Conservation (phyloP, 305 asterid species). For the Fraxinus latifolia region DNA sequence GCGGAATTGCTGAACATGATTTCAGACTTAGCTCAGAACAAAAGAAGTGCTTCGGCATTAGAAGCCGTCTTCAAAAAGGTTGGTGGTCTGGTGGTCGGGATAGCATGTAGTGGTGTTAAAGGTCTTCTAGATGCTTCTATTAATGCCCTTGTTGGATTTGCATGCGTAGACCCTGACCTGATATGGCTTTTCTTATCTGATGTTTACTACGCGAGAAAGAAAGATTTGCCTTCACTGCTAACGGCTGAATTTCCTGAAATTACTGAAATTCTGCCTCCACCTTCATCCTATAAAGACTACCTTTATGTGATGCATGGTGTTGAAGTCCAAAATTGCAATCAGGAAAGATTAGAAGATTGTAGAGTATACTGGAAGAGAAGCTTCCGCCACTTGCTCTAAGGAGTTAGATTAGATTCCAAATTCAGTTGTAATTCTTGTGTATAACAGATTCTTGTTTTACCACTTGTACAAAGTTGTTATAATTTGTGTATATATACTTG, state of each 20-base stretch:
- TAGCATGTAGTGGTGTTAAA: constrained; percentile 72
- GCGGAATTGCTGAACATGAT: constrained; percentile 73
- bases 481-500: no score
- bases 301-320: constrained; percentile 70
- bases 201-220: constrained; percentile 66
- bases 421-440: no score
- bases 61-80: constrained; percentile 65
- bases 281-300: constrained; percentile 49
- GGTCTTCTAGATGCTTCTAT: constrained; percentile 68
- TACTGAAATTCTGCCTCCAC: constrained; percentile 51
- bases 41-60: constrained; percentile 61
- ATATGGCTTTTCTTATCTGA: constrained; percentile 87
- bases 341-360: no score
- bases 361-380: no score
- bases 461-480: no score
- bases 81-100: constrained; percentile 72
- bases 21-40: constrained; percentile 50
- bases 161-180: constrained; percentile 73
- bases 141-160: constrained; percentile 67
- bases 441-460: no score
- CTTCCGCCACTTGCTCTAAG: no score
- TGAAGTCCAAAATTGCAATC: no score
- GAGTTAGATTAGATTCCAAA: no score
- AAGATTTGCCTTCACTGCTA: constrained; percentile 44
- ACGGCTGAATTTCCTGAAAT: constrained; percentile 51